Evolutionary conservation across 441 rosid species (phyloP).

Genomic region (Gossypium gossypioides): DNA sequence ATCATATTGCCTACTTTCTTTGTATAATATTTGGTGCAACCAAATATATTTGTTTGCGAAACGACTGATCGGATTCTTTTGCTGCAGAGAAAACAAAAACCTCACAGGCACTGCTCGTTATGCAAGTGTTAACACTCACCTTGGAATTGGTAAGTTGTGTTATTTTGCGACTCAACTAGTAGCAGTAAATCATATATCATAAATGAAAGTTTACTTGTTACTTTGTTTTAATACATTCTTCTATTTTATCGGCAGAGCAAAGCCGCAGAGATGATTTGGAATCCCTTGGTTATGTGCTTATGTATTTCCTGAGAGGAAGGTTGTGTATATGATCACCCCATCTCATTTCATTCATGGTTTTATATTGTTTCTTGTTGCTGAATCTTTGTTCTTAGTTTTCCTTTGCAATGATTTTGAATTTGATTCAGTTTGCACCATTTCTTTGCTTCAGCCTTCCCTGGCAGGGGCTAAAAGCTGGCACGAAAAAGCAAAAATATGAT

Average conservation of each 20-base stretch:
- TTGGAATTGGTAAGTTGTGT: conserved; percentile 63
- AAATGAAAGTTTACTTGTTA: conserved; percentile 1
- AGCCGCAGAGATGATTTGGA: conserved; percentile 92
- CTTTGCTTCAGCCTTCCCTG: conserved; percentile 64
- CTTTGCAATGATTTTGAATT: neutral
- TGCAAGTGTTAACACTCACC: conserved; percentile 91
- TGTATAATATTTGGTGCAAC: neutral
- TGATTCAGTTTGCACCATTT: conserved; percentile 14
- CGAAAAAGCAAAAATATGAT: conserved; percentile 85
- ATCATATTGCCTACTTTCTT: neutral
- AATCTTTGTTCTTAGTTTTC: neutral
- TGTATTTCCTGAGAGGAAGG: conserved; percentile 93
- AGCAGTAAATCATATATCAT: conserved; percentile 8
- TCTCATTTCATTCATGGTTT: conserved; percentile 8
- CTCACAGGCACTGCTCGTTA: conserved; percentile 92
- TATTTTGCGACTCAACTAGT: conserved; percentile 12
- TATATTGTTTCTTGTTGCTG: neutral
- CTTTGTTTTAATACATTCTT: conserved; percentile 3
- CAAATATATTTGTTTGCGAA: neutral
- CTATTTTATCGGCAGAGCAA: conserved; percentile 49
- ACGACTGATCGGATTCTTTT: conserved; percentile 9
- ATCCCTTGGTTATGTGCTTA: conserved; percentile 82
- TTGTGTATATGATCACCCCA: conserved; percentile 18
- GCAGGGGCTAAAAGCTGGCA: conserved; percentile 89
- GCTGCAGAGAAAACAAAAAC: conserved; percentile 72